Percentiles rank a stretch among this genome's conserved stretches.
Conservation (phyloP, 2,329 filamentous ascomycete species). For the Phyllosticta citriasiana region DNA sequence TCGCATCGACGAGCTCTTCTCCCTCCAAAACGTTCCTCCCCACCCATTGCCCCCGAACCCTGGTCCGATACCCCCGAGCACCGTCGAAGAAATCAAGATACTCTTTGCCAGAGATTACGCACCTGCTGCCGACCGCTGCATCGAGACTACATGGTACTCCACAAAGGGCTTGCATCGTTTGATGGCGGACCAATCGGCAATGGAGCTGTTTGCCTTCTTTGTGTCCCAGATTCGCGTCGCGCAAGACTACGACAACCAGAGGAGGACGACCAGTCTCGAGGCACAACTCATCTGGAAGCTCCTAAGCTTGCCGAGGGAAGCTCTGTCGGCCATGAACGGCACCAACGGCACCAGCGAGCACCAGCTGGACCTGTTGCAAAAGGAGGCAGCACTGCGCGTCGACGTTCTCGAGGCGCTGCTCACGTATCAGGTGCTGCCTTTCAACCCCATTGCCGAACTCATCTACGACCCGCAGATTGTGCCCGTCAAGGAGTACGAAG, state of each 20-base stretch:
- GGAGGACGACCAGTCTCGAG: slow-evolving; percentile 40
- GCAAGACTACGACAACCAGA: slow-evolving; percentile 7
- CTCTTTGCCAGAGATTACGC: slow-evolving; percentile 71
- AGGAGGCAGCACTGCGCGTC: slow-evolving; percentile 57
- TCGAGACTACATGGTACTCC: slow-evolving; percentile 78
- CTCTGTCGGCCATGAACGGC: slow-evolving; percentile 27
- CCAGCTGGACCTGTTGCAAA: slow-evolving; percentile 49
- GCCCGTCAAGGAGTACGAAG: slow-evolving; percentile 37
- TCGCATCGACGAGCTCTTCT: slow-evolving; percentile 63
- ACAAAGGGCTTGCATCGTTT: slow-evolving; percentile 44
- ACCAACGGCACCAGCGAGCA: slow-evolving; percentile 31
- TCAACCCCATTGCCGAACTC: slow-evolving; percentile 48
- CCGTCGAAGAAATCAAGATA: slow-evolving; percentile 57
- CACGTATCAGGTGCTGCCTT: slow-evolving; percentile 55
- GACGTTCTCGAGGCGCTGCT: slow-evolving; percentile 67
- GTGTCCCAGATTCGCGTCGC: slow-evolving; percentile 30
- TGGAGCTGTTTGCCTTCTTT: slow-evolving; percentile 58
- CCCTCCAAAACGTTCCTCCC: slow-evolving; percentile 50
- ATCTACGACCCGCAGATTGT: slow-evolving; percentile 35
- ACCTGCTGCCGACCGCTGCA: slow-evolving; percentile 60
- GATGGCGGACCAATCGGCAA: slow-evolving; percentile 46
- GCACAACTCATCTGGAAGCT: slow-evolving; percentile 52
- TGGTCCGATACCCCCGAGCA: slow-evolving; percentile 28
- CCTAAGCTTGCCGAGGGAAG: slow-evolving; percentile 42
- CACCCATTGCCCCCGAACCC: slow-evolving; percentile 26